Percentiles rank a stretch among this genome's conserved stretches.
Conservation (phyloP, 1,284 basidiomycete species). For the Cutaneotrichosporon sp. region DNA sequence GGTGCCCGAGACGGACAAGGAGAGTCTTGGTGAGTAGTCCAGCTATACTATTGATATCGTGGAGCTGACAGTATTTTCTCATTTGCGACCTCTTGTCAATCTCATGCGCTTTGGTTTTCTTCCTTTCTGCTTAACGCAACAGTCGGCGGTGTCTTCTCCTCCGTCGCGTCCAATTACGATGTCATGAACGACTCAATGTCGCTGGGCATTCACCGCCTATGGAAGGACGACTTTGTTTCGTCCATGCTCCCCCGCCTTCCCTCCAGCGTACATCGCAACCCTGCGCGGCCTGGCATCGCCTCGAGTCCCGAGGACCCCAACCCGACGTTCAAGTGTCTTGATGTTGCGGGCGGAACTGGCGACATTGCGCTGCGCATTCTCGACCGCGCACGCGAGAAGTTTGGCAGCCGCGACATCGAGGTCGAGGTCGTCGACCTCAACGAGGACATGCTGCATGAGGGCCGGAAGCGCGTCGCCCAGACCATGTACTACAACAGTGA, state of each 20-base stretch:
- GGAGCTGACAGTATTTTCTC: neutral
- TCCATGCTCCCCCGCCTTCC: constrained; percentile 62
- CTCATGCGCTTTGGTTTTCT: neutral
- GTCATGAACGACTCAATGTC: constrained; percentile 99
- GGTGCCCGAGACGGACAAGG: constrained; percentile 69
- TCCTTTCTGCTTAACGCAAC: too few species aligned
- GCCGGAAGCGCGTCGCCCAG: constrained; percentile 82
- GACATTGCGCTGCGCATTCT: constrained; percentile 94
- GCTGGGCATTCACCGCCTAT: constrained; percentile 88
- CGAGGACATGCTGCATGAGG: constrained; percentile 89
- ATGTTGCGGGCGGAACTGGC: constrained; percentile 96
- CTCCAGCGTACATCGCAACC: constrained; percentile 38
- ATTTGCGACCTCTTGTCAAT: neutral
- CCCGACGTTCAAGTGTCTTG: constrained; percentile 61
- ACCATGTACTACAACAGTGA: constrained; percentile 94
- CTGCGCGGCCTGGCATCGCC: constrained; percentile 32
- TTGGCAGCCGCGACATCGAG: constrained; percentile 78
- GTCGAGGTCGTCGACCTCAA: constrained; percentile 96
- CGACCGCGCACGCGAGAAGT: constrained; percentile 82
- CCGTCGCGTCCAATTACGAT: constrained; percentile 93
- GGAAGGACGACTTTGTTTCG: constrained; percentile 92
- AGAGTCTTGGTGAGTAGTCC: constrained; percentile 51
- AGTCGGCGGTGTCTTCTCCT: constrained; percentile 91
- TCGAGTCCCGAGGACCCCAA: constrained; percentile 46
- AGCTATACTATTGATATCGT: neutral